Conservation (phyloP, 306 rosid species). For the Albizia julibrissin region DNA sequence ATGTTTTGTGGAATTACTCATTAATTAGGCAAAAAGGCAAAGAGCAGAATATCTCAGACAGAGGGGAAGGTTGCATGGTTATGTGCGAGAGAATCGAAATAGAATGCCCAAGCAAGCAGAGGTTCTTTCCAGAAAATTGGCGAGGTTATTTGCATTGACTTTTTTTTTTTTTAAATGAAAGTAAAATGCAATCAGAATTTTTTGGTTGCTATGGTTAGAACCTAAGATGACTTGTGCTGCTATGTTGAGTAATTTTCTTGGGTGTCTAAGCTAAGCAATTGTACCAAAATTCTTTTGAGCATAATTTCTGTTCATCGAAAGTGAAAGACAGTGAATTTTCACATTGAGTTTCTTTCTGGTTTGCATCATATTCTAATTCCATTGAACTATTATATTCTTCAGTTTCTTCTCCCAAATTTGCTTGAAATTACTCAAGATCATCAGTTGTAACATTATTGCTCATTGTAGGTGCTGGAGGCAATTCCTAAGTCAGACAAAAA, state of each 20-base stretch:
- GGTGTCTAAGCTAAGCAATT: background rate
- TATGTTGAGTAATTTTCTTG: constrained; percentile 12
- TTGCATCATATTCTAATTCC: background rate
- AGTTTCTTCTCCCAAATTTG: background rate
- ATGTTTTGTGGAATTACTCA: constrained; percentile 11
- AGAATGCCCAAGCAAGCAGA: constrained; percentile 81
- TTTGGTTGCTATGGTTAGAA: constrained; percentile 17
- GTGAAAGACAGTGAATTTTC: background rate
- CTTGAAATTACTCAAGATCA: background rate
- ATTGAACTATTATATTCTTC: background rate
- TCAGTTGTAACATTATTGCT: constrained; percentile 21
- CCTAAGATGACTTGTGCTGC: constrained; percentile 4
- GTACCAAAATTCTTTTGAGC: background rate
- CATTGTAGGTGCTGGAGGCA: constrained; percentile 82
- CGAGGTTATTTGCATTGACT: constrained; percentile 51
- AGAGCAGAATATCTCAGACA: constrained; percentile 92
- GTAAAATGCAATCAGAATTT: background rate
- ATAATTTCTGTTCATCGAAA: constrained; percentile 8
- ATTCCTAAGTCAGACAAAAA: constrained; percentile 61
- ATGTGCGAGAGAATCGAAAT: constrained; percentile 46
- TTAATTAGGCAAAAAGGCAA: constrained; percentile 75
- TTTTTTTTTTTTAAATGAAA: no score
- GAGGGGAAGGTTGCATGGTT: constrained; percentile 62
- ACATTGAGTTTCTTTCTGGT: constrained; percentile 1
- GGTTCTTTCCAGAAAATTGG: constrained; percentile 73